Conservation (phyloP, 306 rosid species). For the Acacia crassicarpa region DNA sequence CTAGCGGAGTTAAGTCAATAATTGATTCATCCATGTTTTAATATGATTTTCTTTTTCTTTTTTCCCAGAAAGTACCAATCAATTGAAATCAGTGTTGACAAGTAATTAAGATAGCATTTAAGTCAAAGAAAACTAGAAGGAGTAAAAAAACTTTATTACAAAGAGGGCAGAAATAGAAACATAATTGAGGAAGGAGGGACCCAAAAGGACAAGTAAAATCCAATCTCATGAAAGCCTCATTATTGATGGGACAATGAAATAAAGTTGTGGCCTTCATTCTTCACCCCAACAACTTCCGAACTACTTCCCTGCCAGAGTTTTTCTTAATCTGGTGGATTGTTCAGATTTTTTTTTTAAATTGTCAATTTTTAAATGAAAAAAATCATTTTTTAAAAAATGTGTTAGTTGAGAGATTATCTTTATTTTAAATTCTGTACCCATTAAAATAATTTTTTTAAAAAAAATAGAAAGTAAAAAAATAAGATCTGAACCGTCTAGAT, state of each 20-base stretch:
- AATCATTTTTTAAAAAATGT: too few relatives aligned
- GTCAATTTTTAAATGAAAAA: too few relatives aligned
- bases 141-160: background rate
- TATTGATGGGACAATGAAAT: constrained; percentile 1
- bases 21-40: background rate
- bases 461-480: too few relatives aligned
- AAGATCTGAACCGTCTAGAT: too few relatives aligned
- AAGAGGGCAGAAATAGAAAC: background rate
- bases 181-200: constrained; percentile 46
- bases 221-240: constrained; percentile 24
- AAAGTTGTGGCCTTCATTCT: constrained; percentile 3
- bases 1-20: background rate
- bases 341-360: too few relatives aligned
- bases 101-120: background rate
- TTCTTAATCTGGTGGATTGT: too few relatives aligned
- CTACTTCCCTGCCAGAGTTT: too few relatives aligned
- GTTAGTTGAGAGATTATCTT: too few relatives aligned
- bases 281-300: too few relatives aligned
- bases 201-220: constrained; percentile 17
- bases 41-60: background rate
- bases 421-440: too few relatives aligned
- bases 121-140: background rate
- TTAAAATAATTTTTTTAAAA: too few relatives aligned
- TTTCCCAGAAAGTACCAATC: background rate
- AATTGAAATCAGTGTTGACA: background rate